phyloP scores from a whole-genome alignment of 331 rosid genomes.

The Malus hybrid region DNA sequence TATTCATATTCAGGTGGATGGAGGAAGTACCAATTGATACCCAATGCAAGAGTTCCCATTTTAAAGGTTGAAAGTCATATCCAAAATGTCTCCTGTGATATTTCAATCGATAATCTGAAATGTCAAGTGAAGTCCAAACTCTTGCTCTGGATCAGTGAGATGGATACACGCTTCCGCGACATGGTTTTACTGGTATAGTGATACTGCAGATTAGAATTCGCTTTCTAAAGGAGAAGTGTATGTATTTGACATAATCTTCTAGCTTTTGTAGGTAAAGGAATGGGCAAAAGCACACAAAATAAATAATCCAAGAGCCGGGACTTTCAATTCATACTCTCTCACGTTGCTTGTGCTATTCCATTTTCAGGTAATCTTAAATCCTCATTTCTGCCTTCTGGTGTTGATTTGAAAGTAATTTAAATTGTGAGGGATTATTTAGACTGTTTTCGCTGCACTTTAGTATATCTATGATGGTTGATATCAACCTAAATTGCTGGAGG shows the following conservation, averaged over 20 bases:
- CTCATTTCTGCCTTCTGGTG: conserved; percentile 2
- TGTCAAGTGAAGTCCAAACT: conserved; percentile 76
- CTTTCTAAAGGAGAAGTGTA: conserved; percentile 14
- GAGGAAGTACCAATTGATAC: conserved; percentile 37
- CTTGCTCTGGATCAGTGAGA: conserved; percentile 56
- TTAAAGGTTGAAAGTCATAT: conserved; percentile 47
- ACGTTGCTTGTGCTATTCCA: conserved; percentile 81
- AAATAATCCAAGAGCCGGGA: conserved; percentile 64
- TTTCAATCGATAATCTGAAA: conserved; percentile 73
- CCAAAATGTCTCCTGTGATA: conserved; percentile 69
- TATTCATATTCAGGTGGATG: conserved; percentile 57
- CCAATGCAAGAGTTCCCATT: conserved; percentile 79
- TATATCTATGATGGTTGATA: neutral
- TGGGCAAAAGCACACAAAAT: conserved; percentile 91
- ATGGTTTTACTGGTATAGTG: conserved; percentile 78
- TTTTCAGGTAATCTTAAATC: conserved; percentile 62
- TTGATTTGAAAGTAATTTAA: neutral
- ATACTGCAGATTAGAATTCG: conserved; percentile 11
- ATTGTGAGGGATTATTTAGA: neutral
- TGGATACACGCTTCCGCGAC: conserved; percentile 73
- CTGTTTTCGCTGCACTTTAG: conserved; percentile 1
- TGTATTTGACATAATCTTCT: conserved; percentile 24
- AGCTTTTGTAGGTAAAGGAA: conserved; percentile 80
- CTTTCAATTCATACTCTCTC: conserved; percentile 83
- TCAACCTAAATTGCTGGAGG: neutral